A percentile compares a stretch with the other conserved stretches of the same genome.
These are phyloP conservation scores for grape (Vitis vinifera) DNA, from an alignment of 164 flowering plant genomes.

Conservation along the genomic window DNA sequence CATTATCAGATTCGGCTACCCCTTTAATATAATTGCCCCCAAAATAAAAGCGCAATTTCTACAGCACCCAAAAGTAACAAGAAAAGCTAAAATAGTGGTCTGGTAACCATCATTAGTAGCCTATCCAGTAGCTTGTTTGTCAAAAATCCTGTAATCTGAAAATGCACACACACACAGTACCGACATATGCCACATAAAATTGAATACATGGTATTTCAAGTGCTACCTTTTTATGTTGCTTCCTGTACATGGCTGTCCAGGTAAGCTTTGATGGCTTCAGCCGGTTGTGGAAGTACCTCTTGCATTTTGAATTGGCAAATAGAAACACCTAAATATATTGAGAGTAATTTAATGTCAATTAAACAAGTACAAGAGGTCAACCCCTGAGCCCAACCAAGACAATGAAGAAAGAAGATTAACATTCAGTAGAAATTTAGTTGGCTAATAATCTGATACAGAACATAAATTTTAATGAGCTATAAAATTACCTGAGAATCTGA, in stretches of 20 bases:
- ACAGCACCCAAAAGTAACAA: too few species aligned
- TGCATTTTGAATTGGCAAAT: slow-evolving; percentile 80
- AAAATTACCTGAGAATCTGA: slow-evolving; percentile 48
- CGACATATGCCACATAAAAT: too few species aligned
- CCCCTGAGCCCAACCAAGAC: neutral
- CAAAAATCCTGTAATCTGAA: too few species aligned
- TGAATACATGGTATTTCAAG: too few species aligned
- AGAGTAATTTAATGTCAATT: neutral
- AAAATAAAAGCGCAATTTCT: too few species aligned
- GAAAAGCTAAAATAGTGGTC: too few species aligned
- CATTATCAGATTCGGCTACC: too few species aligned
- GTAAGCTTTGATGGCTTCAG: slow-evolving; percentile 87
- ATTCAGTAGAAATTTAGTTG: neutral
- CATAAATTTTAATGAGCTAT: neutral
- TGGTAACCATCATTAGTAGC: too few species aligned
- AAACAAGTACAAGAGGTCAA: neutral
- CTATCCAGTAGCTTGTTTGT: too few species aligned
- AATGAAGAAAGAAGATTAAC: neutral
- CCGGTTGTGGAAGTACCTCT: slow-evolving; percentile 80
- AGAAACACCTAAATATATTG: slow-evolving; percentile 47
- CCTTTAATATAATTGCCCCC: too few species aligned
- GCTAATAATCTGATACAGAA: neutral
- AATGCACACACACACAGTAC: too few species aligned
- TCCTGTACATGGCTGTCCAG: slow-evolving; percentile 73
- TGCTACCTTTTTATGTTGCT: slow-evolving; percentile 65